Conservation (phyloP, 1,284 basidiomycete genomes). For the Apiotrichum porosum region DNA sequence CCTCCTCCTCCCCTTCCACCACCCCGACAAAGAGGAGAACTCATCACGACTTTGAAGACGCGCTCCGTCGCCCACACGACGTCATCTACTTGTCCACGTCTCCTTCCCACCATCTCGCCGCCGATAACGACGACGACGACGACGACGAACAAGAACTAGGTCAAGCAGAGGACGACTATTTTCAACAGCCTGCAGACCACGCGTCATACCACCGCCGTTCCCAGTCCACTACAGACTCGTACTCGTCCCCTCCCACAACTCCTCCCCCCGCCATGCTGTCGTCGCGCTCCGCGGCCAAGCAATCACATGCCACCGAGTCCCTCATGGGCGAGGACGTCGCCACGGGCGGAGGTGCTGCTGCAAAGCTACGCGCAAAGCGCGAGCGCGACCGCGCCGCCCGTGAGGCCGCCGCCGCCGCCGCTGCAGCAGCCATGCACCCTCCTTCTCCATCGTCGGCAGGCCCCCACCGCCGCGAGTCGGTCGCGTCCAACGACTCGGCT, state of each 20-base stretch:
- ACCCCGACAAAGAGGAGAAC: background rate
- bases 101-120: conserved; percentile 13
- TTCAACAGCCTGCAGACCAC: no score
- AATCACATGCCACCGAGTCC: background rate
- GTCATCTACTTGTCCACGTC: conserved; percentile 32
- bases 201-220: no score
- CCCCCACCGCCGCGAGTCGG: conserved; percentile 5
- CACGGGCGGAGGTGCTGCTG: no score
- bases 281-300: no score
- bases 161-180: conserved; percentile 6
- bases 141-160: no score
- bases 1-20: background rate
- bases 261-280: background rate
- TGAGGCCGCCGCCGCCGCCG: no score
- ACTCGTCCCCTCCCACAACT: no score
- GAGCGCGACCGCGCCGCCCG: no score
- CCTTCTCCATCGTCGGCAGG: no score
- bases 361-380: no score
- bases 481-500: conserved; percentile 6
- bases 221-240: no score
- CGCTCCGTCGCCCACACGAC: conserved; percentile 25
- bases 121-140: conserved; percentile 8
- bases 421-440: no score
- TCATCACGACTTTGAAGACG: conserved; percentile 31
- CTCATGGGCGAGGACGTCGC: background rate